Percentiles rank a stretch among this genome's conserved stretches.
phyloP scores from a whole-genome alignment of 2,329 filamentous ascomycete genomes.

The Aureobasidium sp. region DNA sequence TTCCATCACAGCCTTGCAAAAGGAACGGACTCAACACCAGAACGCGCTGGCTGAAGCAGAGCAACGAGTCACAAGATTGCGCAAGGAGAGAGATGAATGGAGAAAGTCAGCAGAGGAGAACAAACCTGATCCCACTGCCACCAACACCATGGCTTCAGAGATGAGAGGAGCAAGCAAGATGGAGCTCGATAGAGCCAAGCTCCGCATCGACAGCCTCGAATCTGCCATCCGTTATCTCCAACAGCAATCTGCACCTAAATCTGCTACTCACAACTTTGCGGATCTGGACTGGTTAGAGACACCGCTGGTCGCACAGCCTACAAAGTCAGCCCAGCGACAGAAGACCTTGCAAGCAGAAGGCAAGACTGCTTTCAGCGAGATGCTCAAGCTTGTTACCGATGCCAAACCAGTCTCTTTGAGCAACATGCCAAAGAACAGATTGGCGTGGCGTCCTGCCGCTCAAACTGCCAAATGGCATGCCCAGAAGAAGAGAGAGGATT shows the following conservation, averaged over 20 bases:
- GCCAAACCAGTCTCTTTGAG: conserved; percentile 54
- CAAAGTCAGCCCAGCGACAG: conserved; percentile 29
- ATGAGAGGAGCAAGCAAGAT: conserved; percentile 54
- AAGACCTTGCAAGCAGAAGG: conserved; percentile 52
- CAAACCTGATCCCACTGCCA: conserved; percentile 37
- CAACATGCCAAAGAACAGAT: conserved; percentile 48
- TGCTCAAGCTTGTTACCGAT: conserved; percentile 52
- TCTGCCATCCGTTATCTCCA: conserved; percentile 59
- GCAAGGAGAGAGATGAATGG: conserved; percentile 59
- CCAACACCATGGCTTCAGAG: conserved; percentile 32
- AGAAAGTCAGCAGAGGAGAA: conserved; percentile 56
- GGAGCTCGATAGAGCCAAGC: conserved; percentile 65
- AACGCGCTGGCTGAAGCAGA: conserved; percentile 47
- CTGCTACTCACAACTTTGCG: conserved; percentile 13
- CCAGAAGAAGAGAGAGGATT: conserved; percentile 57
- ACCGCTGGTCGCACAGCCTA: conserved; percentile 44
- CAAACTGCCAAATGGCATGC: conserved; percentile 59
- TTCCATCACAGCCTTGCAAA: conserved; percentile 46
- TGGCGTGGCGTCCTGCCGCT: conserved; percentile 58
- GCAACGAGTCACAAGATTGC: conserved; percentile 31
- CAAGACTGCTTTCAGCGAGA: conserved; percentile 54
- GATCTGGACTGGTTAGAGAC: conserved; percentile 55
- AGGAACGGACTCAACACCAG: conserved; percentile 18
- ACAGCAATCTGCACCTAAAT: conserved; percentile 47
- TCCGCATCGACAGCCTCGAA: conserved; percentile 59